Base-by-base conservation (phyloP, 1,284 basidiomycete genomes). In the Exobasidium cylindrosporum region DNA sequence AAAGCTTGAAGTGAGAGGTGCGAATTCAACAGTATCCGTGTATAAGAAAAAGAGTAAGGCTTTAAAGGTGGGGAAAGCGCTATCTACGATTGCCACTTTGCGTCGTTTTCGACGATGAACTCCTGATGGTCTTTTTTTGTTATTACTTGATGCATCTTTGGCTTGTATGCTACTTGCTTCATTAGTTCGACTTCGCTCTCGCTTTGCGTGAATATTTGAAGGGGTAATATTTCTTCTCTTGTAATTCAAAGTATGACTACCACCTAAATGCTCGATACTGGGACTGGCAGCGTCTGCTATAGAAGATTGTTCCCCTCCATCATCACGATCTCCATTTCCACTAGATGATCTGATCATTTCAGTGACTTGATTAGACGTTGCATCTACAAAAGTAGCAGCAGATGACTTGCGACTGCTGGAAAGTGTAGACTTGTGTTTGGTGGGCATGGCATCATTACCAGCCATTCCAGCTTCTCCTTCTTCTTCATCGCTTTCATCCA, bases 21-120 rank as follows among this genome's bases (percentile, higher is more conserved):
- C 89, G 75, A 94, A 93, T 44, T 87, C 84, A 65, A 93, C 88
- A 4, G 83, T 85, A 73, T 93, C 89, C 17, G 91, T 92, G 77
- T 93, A 93, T 40, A 93, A 83, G 80, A 90, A 93, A 81, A 90
- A 92, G 13, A 93, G 83, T 40, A 92, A 84, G 0, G 90, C 88
- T 75, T 85, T 87, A 80, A 91, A 94, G 0, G 91, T 93, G 5
- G 85, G 83, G 80, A 90, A 92, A 0, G 91, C 88, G 3, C 88
- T 87, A 78, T 93, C 91, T 57, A 84, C 83, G 26, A 92, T 85
- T 11, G 89, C 30, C 14, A 61, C 63, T 46, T 62, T 49, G 32
- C 57, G 57, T 28, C 54, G 14, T 17, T 28, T 32, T 4, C 58
- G 58, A 7, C 44, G 32, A 47, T 57, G 28, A 47, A 21, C 11